Conservation (phyloP, 306 rosid species). For the Albizia julibrissin region DNA sequence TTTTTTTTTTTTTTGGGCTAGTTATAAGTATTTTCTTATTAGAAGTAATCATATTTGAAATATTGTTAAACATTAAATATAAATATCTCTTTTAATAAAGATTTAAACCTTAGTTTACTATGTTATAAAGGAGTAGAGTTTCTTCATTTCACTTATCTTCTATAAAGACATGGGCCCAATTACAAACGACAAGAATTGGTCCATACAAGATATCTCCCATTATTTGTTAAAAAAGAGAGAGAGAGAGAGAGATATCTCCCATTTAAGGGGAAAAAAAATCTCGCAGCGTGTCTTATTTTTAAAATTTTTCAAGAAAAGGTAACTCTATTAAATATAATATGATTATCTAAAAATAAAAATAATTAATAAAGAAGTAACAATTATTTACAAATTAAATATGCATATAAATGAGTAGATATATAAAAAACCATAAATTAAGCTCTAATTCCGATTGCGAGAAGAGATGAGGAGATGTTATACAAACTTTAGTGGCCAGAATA, state of each 20-base stretch:
- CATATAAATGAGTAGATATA: not conserved
- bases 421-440: not conserved
- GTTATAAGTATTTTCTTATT: too few relatives aligned
- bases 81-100: fast-evolving
- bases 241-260: too few relatives aligned
- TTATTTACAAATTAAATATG: not conserved
- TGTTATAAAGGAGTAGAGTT: too few relatives aligned
- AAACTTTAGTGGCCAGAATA: not conserved
- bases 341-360: not conserved
- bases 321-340: not conserved
- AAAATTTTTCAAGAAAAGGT: not conserved
- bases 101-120: too few relatives aligned
- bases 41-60: too few relatives aligned
- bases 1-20: too few relatives aligned
- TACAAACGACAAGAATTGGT: too few relatives aligned
- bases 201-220: too few relatives aligned
- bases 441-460: not conserved
- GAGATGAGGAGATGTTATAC: not conserved
- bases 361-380: not conserved
- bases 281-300: not conserved
- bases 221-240: too few relatives aligned
- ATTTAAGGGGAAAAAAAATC: not conserved
- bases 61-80: too few relatives aligned
- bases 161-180: too few relatives aligned
- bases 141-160: too few relatives aligned